Conservation (phyloP, 495 filamentous ascomycete genomes). For the Cryomyces minteri region DNA sequence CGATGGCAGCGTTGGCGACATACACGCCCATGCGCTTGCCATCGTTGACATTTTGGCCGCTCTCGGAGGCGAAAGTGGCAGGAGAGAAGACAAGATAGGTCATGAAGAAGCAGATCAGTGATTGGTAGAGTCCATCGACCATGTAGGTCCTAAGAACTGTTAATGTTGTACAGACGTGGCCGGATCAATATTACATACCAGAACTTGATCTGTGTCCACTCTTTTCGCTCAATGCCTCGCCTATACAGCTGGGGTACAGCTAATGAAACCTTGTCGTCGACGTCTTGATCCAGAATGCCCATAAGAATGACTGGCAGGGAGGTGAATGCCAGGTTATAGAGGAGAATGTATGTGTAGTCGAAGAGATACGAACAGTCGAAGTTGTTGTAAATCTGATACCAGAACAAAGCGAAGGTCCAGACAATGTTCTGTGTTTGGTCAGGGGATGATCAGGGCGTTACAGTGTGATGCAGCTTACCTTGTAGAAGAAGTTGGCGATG, state of each 20-base stretch:
- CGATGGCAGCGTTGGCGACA: conserved; percentile 59
- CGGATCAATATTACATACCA: conserved; percentile 40
- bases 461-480: conserved; percentile 27
- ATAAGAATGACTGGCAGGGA: conserved; percentile 91
- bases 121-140: conserved; percentile 89
- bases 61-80: conserved; percentile 44
- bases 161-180: not conserved
- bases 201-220: conserved; percentile 95
- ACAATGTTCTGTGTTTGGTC: conserved; percentile 58
- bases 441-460: conserved; percentile 1
- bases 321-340: conserved; percentile 95
- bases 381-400: conserved; percentile 91
- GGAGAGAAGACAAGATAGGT: conserved; percentile 59
- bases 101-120: conserved; percentile 82
- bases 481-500: conserved; percentile 99
- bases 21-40: conserved; percentile 67
- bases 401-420: conserved; percentile 95
- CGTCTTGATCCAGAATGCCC: conserved; percentile 95
- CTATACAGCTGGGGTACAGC: conserved; percentile 92
- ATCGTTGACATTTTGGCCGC: conserved; percentile 56
- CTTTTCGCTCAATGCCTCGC: conserved; percentile 85
- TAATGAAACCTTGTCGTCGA: conserved; percentile 80
- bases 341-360: conserved; percentile 91
- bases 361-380: conserved; percentile 93
- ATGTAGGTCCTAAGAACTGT: conserved; percentile 61